A percentile compares a stretch with the other conserved stretches of the same genome.
Conservation (phyloP, 2,329 filamentous ascomycete genomes). For the Coleophoma crateriformis region DNA sequence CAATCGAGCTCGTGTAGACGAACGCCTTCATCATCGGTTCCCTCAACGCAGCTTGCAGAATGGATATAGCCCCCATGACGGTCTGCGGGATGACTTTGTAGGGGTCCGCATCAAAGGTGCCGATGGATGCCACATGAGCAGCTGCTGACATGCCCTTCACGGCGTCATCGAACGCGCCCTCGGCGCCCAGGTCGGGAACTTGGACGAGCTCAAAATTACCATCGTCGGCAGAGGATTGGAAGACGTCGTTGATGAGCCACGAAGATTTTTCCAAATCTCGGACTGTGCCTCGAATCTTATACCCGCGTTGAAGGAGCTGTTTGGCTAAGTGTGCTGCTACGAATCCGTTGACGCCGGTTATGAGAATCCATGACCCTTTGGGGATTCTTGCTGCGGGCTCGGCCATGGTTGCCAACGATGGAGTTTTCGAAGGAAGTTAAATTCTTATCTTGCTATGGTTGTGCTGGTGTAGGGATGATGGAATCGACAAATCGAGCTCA, state of each 20-base stretch:
- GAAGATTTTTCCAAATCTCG: slow-evolving; percentile 26
- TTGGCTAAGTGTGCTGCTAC: slow-evolving; percentile 35
- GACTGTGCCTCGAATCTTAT: slow-evolving; percentile 38
- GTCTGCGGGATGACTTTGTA: slow-evolving; percentile 35
- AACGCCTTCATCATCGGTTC: slow-evolving; percentile 34
- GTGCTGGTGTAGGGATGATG: too few relatives aligned
- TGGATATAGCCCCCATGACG: slow-evolving; percentile 28
- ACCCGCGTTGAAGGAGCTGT: slow-evolving; percentile 34
- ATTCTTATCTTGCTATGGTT: too few relatives aligned
- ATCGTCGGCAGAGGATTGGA: slow-evolving; percentile 21
- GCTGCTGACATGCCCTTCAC: slow-evolving; percentile 36
- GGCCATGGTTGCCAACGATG: background rate
- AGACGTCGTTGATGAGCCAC: slow-evolving; percentile 29
- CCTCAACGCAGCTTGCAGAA: slow-evolving; percentile 34
- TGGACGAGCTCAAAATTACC: slow-evolving; percentile 31
- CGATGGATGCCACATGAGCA: slow-evolving; percentile 37
- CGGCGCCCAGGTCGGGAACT: slow-evolving; percentile 31
- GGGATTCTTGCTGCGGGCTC: slow-evolving; percentile 14
- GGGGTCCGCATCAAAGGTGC: slow-evolving; percentile 33
- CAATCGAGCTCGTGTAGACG: slow-evolving; percentile 30
- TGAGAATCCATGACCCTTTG: slow-evolving; percentile 30
- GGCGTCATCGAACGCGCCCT: slow-evolving; percentile 32
- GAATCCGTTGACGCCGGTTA: slow-evolving; percentile 41
- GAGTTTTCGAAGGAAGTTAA: too few relatives aligned
- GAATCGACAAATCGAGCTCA: too few relatives aligned